Percentiles rank a stretch among this genome's conserved stretches.
These are phyloP conservation scores for Botrytis cinerea DNA, from an alignment of 2,329 filamentous ascomycete species.

Conservation along the genomic window DNA sequence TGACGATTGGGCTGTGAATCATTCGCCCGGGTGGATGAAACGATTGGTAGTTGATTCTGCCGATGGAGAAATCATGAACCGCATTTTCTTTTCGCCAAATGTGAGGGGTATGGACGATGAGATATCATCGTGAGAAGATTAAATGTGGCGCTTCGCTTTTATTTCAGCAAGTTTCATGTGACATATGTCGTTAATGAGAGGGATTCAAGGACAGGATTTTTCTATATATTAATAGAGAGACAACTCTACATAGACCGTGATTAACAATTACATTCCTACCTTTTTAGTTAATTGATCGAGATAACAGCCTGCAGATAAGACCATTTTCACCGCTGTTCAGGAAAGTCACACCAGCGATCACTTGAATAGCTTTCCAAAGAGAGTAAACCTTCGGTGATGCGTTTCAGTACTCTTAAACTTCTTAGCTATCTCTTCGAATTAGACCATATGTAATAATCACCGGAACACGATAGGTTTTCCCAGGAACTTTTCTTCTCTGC, in stretches of 20 bases:
- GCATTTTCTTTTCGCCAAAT: too few species aligned
- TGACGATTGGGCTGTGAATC: background rate
- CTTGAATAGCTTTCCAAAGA: background rate
- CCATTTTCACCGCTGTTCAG: background rate
- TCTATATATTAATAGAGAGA: background rate
- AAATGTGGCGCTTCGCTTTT: background rate
- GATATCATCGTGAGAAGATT: background rate
- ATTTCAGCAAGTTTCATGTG: background rate
- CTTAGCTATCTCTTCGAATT: too few species aligned
- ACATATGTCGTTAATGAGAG: background rate
- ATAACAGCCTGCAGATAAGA: background rate
- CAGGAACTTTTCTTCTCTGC: background rate
- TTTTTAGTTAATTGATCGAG: accelerated
- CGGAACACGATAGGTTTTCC: background rate
- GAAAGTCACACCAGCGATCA: background rate
- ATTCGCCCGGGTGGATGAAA: accelerated
- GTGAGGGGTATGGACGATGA: background rate
- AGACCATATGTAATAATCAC: background rate
- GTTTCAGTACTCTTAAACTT: background rate
- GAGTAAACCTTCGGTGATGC: background rate
- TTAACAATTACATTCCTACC: background rate
- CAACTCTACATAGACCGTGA: background rate
- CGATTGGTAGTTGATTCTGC: background rate
- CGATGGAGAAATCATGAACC: background rate
- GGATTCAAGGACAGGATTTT: background rate